Base-by-base conservation (phyloP, 129 eudicot species). In the Sambucus nigra region DNA sequence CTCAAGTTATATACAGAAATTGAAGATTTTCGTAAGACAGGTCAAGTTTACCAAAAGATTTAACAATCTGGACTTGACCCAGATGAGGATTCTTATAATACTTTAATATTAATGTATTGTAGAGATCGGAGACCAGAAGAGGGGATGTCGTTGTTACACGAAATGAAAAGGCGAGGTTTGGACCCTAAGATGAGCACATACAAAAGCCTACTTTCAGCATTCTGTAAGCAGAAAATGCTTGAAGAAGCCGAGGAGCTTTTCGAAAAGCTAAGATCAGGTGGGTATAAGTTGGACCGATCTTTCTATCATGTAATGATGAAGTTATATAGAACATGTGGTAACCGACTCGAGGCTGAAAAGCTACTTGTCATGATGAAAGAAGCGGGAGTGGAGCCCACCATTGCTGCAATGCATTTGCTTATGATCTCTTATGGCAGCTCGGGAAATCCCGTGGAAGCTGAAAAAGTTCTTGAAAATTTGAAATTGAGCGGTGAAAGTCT, bases 241-340 rank as follows among this genome's bases (percentile, higher is more conserved):
- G 87, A 77, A 65, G 67, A 74, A 66, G 81, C 94, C 19, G 94
- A 92, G 73, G 87, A 86, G 62, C 84, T 92, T 35, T 86, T 92
- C 54, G 80, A 72, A 47, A 70, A 76, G 55, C 67, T 92, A 63
- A 69, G 65, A 35, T 55, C 73, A 44, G 80, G 73, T 70, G 91
- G 95, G 40, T 68, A 66, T 66, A 82, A 73, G 40, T 66, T 75
- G 18, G 76, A 92, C 28, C 87, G 96, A 35, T 86, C 96, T 6
- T 77, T 92, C 59, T 92, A 86, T 82, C 99, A 86, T 64, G 57
- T 92, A 55, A 92, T 92, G 99, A 92, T 92, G 86, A 86, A 80
- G 61, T 74, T 79, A 60, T 92, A 86, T 53, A 79, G 99, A 80
- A 79, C 51, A 25, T 66, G 67, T 8, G 94, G 94, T 24, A 58